Base-by-base conservation (phyloP, 2,329 filamentous ascomycete genomes). In the Aspergillus candidus region DNA sequence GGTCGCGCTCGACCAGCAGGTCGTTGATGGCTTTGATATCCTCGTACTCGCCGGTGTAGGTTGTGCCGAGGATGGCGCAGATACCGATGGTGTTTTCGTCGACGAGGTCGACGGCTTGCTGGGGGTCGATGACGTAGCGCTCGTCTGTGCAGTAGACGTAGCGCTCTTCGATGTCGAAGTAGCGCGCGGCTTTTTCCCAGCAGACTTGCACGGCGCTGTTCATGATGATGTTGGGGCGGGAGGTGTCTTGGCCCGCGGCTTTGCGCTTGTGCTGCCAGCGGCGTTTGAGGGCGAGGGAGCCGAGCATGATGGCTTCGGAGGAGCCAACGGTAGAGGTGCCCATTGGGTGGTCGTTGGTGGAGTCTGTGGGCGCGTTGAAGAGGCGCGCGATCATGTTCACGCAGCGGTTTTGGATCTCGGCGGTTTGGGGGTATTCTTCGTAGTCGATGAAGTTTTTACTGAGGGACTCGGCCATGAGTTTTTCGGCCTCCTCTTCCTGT, bases 361-460 rank as follows among this genome's bases (percentile, higher is more conserved):
- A 58, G 11, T 71, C 66, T 0, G 70, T 68, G 0, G 88, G 88
- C 8, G 85, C 84, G 66, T 96, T 80, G 80, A 94, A 95, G 35
- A 97, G 79, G 48, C 85, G 80, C 34, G 86, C 89, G 54, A 96
- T 95, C 85, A 90, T 90, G 68, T 82, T 86, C 50, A 90, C 86
- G 61, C 89, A 94, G 56, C 91, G 86, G 75, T 91, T 94, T 70
- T 96, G 90, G 63, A 90, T 88, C 53, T 89, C 85, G 42, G 85
- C 85, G 0, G 82, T 83, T 62, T 87, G 83, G 1, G 86, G 86
- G 60, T 90, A 90, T 66, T 89, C 85, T 63, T 90, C 86, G 65
- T 89, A 90, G 63, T 90, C 86, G 68, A 90, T 90, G 66, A 96
- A 96, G 76, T 97, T 97, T 70, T 95, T 96, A 66, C 86, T 82